A percentile compares a stretch with the other conserved stretches of the same genome.
Evolutionary conservation across 495 filamentous ascomycete species (phyloP).

Genomic region (Penicillium chermesinum): DNA sequence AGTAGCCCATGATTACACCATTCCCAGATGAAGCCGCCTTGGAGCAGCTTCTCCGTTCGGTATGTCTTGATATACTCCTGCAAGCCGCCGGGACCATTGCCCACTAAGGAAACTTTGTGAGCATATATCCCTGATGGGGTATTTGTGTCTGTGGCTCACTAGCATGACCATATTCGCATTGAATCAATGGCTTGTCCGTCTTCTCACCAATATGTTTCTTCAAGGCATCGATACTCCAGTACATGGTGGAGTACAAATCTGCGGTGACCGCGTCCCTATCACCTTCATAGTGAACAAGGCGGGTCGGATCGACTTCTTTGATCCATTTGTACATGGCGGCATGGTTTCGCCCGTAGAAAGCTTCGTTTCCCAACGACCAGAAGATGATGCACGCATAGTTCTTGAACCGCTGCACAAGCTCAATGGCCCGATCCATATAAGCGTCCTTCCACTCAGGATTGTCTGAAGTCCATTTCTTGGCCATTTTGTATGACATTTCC

Average conservation of each 20-base stretch:
- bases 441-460: conserved; percentile 59
- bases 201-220: conserved; percentile 10
- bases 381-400: conserved; percentile 62
- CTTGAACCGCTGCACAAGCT: conserved; percentile 61
- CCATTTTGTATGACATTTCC: conserved; percentile 29
- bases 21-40: conserved; percentile 70
- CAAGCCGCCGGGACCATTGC: conserved; percentile 63
- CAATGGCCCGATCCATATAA: conserved; percentile 60
- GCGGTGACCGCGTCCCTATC: conserved; percentile 52
- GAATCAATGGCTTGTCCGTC: conserved; percentile 49
- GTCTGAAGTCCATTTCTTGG: conserved; percentile 54
- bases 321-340: conserved; percentile 58
- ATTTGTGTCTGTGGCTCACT: too few species aligned
- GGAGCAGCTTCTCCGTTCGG: conserved; percentile 49
- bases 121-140: too few species aligned
- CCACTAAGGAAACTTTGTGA: conserved; percentile 53
- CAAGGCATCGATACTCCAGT: conserved; percentile 49
- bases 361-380: conserved; percentile 68
- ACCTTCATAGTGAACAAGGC: conserved; percentile 63
- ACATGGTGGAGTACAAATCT: conserved; percentile 67
- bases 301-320: conserved; percentile 49
- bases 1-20: conserved; percentile 67
- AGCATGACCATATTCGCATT: conserved; percentile 68
- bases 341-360: conserved; percentile 62
- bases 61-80: conserved; percentile 62